A percentile compares a stretch with the other conserved stretches of the same genome.
phyloP scores from a whole-genome alignment of 441 rosid genomes.

The Arabidopsis lyrata region DNA sequence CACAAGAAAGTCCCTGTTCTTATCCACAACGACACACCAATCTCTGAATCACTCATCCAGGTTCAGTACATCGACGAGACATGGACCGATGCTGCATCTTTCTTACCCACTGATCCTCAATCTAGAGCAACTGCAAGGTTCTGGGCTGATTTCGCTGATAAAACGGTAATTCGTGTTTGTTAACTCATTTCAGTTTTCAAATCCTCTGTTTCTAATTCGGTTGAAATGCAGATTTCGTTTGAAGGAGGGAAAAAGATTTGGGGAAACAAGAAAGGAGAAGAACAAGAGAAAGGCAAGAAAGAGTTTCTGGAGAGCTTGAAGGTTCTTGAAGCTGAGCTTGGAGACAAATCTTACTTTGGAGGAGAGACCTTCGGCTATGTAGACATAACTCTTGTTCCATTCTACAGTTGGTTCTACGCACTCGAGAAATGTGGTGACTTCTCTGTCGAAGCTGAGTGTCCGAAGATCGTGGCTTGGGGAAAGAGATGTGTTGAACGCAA shows the following conservation, averaged over 20 bases:
- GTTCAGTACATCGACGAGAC: conserved; percentile 53
- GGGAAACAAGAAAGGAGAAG: conserved; percentile 50
- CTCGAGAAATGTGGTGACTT: conserved; percentile 46
- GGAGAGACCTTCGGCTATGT: conserved; percentile 46
- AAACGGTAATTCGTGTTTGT: conserved; percentile 40
- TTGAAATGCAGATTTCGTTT: conserved; percentile 43
- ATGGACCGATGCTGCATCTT: conserved; percentile 43
- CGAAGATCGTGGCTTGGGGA: conserved; percentile 47
- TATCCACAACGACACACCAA: conserved; percentile 41
- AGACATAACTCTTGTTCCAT: conserved; percentile 47
- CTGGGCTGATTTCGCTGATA: conserved; percentile 50
- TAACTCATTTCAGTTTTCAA: background rate
- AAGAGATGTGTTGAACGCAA: conserved; percentile 43
- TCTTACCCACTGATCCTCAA: conserved; percentile 51
- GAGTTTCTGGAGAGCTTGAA: conserved; percentile 48
- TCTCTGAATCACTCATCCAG: conserved; percentile 47
- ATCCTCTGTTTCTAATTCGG: conserved; percentile 6
- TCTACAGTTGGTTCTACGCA: conserved; percentile 49
- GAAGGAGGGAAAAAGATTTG: conserved; percentile 44
- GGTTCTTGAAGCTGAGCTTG: conserved; percentile 49
- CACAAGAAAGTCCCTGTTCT: conserved; percentile 55
- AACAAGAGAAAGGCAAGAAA: conserved; percentile 44
- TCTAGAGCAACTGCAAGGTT: conserved; percentile 48
- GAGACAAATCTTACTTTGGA: conserved; percentile 49
- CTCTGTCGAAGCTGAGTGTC: conserved; percentile 49